Base-by-base conservation (phyloP, 1,139 yeast genomes). In the Trichomonascaceae sp. region DNA sequence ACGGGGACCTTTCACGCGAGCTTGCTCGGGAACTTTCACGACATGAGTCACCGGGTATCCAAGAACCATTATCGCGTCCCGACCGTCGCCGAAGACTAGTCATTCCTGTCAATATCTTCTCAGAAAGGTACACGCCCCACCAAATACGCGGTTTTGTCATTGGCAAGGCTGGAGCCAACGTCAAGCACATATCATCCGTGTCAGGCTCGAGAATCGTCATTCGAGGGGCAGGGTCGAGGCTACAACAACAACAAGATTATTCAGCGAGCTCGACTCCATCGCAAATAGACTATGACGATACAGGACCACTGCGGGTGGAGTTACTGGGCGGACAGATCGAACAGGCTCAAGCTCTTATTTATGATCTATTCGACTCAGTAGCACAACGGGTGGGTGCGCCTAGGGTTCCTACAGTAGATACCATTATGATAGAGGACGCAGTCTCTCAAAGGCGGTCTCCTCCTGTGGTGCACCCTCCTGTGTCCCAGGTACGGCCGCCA, bases 201-300 rank as follows among this genome's bases (percentile, higher is more conserved):
- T 57, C 64, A 2, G 56, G 54, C 3, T 48, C 57, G 28, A 41
- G 51, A 13, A 56, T 59, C 9, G 58, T 51, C 33, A 44, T 60
- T 30, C 57, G 56, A 38, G 64, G 64, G n/a, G 42, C 48, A 14
- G 63, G 63, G 13, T n/a, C n/a, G n/a, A n/a, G n/a, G n/a, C n/a
- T n/a, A n/a, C n/a, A n/a, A n/a, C n/a, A n/a, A n/a, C n/a, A n/a
- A n/a, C n/a, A n/a, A n/a, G n/a, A n/a, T n/a, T n/a, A n/a, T n/a
- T n/a, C n/a, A n/a, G n/a, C n/a, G n/a, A n/a, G n/a, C n/a, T n/a
- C n/a, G 38, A 32, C 53, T 25, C 63, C 58, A 29, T 40, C 48
- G 27, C 38, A 41, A 16, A 54, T 60, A 9, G 56, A 54, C 4
- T 35, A 38, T 20, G 64, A 60, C 36, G 54, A 52, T 16, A 57